Base-by-base conservation (phyloP, 441 rosid species). In the Syzygium malaccense region DNA sequence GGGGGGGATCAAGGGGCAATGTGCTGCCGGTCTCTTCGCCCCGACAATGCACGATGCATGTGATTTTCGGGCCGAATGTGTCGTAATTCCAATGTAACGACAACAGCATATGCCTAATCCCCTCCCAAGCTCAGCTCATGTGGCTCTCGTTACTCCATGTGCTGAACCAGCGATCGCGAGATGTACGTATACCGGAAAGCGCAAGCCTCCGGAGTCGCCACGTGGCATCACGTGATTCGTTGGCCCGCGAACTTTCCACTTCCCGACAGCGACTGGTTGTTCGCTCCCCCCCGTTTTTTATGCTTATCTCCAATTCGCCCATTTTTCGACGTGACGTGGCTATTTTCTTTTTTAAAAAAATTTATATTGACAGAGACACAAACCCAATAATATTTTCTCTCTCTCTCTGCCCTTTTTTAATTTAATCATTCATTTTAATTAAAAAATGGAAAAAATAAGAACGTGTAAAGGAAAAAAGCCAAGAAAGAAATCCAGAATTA, bases 221-320 rank as follows among this genome's bases (percentile, higher is more conserved):
- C 78, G 78, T 32, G 78, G 78, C 45, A 66, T 18, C 14, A 19
- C 41, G 41, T 23, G 25, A 64, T 66, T 66, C 41, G 75, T 32
- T 3, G 3, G 25, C 37, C 8, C 11, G 4, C 71, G 37, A 64
- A 64, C 11, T 30, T 64, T n/a, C 71, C 71, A 15, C 10, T 17
- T 64, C 30, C 71, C 12, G 37, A 64, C 23, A 30, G 37, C 75
- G 23, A 30, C 75, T 17, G 23, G 10, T 18, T 3, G 13, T 58
- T 26, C 0, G 0, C 30, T 58, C 28, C 26, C 14, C 62, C 14
- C 6, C 0, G n/a, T n/a, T 57, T 57, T 57, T 0, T 0, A 25
- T 57, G n/a, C 26, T 28, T 2, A 4, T 57, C 62, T 57, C 62
- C n/a, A 25, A 57, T 57, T 57, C 14, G n/a, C 62, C 62, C 62